These are phyloP conservation scores for Hevea brasiliensis DNA, from an alignment of 345 rosid species.

Conservation along the genomic window DNA sequence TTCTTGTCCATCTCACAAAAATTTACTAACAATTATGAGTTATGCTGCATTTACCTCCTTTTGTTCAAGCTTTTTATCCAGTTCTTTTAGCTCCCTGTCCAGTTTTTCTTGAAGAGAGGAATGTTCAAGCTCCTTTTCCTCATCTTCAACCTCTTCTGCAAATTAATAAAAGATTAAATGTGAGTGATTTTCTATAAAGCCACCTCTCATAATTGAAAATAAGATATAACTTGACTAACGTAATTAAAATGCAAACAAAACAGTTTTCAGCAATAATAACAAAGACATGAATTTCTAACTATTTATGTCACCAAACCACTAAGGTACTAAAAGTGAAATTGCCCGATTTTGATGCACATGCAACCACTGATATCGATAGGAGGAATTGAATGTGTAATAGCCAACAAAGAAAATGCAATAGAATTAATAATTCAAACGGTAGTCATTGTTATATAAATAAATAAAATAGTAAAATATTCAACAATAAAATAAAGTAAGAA, in stretches of 20 bases:
- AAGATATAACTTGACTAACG: not conserved
- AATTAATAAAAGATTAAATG: conserved; percentile 3
- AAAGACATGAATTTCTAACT: not conserved
- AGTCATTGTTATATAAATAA: not conserved
- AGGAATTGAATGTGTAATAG: not conserved
- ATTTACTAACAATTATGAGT: not conserved
- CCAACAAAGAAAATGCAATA: not conserved
- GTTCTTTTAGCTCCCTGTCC: conserved; percentile 85
- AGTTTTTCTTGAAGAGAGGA: conserved; percentile 84
- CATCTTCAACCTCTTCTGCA: conserved; percentile 70
- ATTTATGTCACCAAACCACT: not conserved
- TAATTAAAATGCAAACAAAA: not conserved
- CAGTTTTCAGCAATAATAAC: not conserved
- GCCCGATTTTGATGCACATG: not conserved
- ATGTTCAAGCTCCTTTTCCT: conserved; percentile 83
- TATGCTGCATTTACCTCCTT: conserved; percentile 63
- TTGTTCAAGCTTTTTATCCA: conserved; percentile 84
- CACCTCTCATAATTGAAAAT: conserved; percentile 5
- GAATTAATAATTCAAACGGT: not conserved
- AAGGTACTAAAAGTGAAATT: not conserved
- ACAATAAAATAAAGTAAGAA: not conserved
- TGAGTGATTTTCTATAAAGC: not conserved
- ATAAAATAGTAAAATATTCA: not conserved
- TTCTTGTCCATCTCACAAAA: no score
- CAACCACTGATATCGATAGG: not conserved